Conservation (phyloP, 192 early-diverging fungal genomes). For the Coemansia sp. region DNA sequence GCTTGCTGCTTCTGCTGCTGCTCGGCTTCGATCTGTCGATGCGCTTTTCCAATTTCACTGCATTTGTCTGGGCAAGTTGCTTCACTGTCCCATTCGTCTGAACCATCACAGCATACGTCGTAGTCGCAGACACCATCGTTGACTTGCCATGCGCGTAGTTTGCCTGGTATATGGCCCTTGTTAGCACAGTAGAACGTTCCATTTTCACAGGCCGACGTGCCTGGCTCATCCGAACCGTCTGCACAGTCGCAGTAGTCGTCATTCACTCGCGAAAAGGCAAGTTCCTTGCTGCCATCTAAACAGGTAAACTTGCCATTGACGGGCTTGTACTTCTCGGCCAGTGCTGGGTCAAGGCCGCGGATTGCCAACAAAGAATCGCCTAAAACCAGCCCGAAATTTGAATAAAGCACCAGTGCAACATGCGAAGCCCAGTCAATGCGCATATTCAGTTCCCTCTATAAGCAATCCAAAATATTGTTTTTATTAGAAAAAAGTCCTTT, state of each 20-base stretch:
- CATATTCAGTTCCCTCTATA: background rate
- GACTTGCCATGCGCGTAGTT: slow-evolving; percentile 69
- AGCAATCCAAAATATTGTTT: no score
- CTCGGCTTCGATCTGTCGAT: slow-evolving; percentile 33
- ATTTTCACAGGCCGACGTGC: slow-evolving; percentile 88
- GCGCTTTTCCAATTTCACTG: slow-evolving; percentile 56
- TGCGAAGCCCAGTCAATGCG: slow-evolving; percentile 3
- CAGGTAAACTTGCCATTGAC: slow-evolving; percentile 59
- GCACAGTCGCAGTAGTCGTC: slow-evolving; percentile 97
- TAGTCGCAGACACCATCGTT: slow-evolving; percentile 95
- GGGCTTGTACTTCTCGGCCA: slow-evolving; percentile 18
- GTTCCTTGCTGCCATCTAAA: slow-evolving; percentile 66
- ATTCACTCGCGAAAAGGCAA: slow-evolving; percentile 75
- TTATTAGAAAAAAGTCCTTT: no score
- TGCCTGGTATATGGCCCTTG: slow-evolving; percentile 63
- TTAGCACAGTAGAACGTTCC: slow-evolving; percentile 82
- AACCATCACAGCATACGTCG: slow-evolving; percentile 90
- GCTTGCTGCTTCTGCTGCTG: slow-evolving; percentile 15
- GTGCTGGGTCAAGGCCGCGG: slow-evolving; percentile 39
- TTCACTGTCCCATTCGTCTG: slow-evolving; percentile 70
- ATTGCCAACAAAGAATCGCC: background rate
- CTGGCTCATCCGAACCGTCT: slow-evolving; percentile 95
- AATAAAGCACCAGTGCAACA: background rate
- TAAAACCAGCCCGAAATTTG: background rate
- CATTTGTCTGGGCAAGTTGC: slow-evolving; percentile 76